phyloP scores from a whole-genome alignment of 768 basidiomycete genomes.

The Suillus discolor region DNA sequence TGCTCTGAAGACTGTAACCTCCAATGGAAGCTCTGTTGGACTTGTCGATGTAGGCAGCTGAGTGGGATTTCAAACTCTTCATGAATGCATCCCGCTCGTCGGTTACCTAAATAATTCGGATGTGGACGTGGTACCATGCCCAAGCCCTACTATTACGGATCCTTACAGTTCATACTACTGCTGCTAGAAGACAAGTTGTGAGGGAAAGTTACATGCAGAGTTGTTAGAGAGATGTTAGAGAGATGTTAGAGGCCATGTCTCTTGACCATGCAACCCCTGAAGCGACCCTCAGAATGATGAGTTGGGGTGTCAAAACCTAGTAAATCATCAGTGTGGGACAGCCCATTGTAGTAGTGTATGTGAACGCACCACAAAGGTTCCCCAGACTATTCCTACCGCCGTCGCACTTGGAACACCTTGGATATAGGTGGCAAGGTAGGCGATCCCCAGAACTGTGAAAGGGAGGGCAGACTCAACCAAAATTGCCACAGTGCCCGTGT shows the following conservation, averaged over 20 bases:
- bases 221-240: neutral
- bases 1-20: too few species aligned
- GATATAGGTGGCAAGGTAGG: slow-evolving; percentile 3
- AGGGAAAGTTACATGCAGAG: too few species aligned
- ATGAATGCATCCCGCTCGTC: too few species aligned
- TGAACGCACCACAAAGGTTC: slow-evolving; percentile 6
- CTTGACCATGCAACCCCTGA: slow-evolving; percentile 5
- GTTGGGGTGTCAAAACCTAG: slow-evolving; percentile 10
- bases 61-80: too few species aligned
- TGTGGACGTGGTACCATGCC: neutral
- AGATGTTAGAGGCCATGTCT: neutral
- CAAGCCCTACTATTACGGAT: neutral
- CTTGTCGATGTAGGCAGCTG: too few species aligned
- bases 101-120: neutral
- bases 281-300: slow-evolving; percentile 6
- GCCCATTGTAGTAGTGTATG: neutral
- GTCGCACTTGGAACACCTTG: neutral
- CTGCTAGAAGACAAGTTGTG: neutral
- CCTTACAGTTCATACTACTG: neutral
- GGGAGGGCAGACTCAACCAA: slow-evolving; percentile 9
- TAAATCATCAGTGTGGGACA: neutral
- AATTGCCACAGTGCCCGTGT: slow-evolving; percentile 1
- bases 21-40: too few species aligned
- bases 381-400: neutral
- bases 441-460: slow-evolving; percentile 7